phyloP scores from a whole-genome alignment of 1,139 yeast species.

The Meyerozyma guilliermondii region DNA sequence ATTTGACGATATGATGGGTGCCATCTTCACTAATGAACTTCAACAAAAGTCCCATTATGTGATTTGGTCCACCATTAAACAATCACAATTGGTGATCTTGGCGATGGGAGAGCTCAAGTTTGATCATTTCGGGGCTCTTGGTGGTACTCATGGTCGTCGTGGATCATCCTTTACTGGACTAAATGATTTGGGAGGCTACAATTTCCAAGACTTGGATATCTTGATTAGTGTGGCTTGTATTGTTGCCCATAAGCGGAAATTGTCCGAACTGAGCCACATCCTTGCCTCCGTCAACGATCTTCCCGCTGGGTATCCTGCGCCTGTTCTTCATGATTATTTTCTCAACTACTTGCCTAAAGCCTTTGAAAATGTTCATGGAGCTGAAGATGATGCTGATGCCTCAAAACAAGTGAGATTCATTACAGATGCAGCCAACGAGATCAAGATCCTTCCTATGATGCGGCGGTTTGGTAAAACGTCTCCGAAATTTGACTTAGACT shows the following conservation, averaged over 20 bases:
- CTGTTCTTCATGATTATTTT: conserved; percentile 36
- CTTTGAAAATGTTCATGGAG: conserved; percentile 9
- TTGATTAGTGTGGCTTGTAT: conserved; percentile 29
- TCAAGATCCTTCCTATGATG: conserved; percentile 31
- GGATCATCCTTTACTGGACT: conserved; percentile 35
- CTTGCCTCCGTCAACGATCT: conserved; percentile 28
- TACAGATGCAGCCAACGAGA: conserved; percentile 16
- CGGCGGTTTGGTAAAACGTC: conserved; percentile 26
- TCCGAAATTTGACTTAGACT: conserved; percentile 31
- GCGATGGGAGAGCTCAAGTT: conserved; percentile 36
- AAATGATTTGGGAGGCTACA: conserved; percentile 38
- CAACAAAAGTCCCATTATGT: conserved; percentile 34
- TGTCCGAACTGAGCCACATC: conserved; percentile 11
- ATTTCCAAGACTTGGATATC: conserved; percentile 39
- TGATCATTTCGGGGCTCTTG: conserved; percentile 18
- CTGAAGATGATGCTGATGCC: conserved; percentile 6
- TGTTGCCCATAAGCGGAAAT: conserved; percentile 21
- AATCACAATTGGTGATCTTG: conserved; percentile 18
- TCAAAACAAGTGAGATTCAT: conserved; percentile 19
- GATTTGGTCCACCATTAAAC: conserved; percentile 26
- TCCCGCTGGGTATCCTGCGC: conserved; percentile 31
- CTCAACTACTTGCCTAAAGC: conserved; percentile 28
- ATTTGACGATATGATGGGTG: conserved; percentile 29
- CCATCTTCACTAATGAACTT: conserved; percentile 35
- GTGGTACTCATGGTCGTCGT: conserved; percentile 23